phyloP scores from a whole-genome alignment of 192 early-diverging fungal species.

The Backusella australiensis region DNA sequence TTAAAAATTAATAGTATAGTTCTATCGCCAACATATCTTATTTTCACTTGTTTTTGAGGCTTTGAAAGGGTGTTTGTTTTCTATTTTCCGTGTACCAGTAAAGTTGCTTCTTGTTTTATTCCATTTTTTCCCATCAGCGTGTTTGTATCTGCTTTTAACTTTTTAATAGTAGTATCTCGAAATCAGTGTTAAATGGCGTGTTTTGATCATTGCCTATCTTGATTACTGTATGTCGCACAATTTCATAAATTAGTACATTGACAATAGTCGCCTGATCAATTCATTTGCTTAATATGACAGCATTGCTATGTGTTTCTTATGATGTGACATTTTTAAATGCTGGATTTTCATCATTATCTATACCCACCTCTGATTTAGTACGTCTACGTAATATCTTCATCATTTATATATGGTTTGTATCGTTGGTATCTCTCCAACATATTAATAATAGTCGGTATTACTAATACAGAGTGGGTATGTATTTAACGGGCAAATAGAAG shows the following conservation, averaged over 20 bases:
- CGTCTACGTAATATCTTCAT: neutral
- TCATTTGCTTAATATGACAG: neutral
- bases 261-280: neutral
- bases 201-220: slow-evolving; percentile 7
- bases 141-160: neutral
- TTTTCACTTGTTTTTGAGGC: slow-evolving; percentile 2
- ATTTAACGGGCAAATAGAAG: neutral
- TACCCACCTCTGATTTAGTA: neutral
- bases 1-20: too few species aligned
- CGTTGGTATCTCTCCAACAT: neutral
- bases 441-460: neutral
- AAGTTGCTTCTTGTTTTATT: neutral
- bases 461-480: neutral
- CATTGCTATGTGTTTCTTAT: neutral
- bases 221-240: neutral
- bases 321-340: neutral
- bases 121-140: neutral
- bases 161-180: neutral
- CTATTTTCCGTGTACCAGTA: neutral
- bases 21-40: neutral
- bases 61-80: neutral
- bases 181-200: neutral
- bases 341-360: neutral
- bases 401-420: neutral
- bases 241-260: neutral